These are phyloP conservation scores for Mortierella sp. DNA, from an alignment of 371 early-diverging fungal species.

Conservation along the genomic window DNA sequence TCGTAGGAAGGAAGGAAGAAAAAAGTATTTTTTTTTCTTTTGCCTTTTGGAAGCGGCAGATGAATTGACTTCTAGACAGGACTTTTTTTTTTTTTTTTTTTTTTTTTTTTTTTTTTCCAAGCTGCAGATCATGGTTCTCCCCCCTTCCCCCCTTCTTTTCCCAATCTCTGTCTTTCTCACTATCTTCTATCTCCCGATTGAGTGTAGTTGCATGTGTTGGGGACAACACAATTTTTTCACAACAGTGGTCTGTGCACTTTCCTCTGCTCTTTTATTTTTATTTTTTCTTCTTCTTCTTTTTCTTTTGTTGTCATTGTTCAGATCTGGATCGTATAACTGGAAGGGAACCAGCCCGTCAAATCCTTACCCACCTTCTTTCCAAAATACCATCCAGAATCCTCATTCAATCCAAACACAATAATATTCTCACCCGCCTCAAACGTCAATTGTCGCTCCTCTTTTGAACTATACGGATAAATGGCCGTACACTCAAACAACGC, in stretches of 20 bases:
- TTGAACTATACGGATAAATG: conserved; percentile 44
- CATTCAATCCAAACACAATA: conserved; percentile 50
- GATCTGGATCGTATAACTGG: conserved; percentile 46
- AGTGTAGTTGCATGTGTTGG: too few relatives aligned
- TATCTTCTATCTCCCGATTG: conserved; percentile 6
- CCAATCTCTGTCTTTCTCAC: not conserved
- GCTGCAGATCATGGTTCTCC: not conserved
- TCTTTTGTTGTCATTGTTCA: conserved; percentile 9
- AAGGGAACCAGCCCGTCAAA: conserved; percentile 45
- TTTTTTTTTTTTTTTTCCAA: not conserved
- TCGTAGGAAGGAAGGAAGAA: not conserved
- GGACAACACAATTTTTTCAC: conserved; percentile 7
- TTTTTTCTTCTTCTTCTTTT: not conserved
- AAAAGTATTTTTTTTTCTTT: not conserved
- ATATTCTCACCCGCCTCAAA: conserved; percentile 53
- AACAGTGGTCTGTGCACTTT: not conserved
- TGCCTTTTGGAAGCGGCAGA: not conserved
- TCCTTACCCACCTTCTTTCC: conserved; percentile 52
- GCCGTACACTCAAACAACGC: conserved; percentile 52
- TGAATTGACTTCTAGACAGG: not conserved
- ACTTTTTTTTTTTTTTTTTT: not conserved
- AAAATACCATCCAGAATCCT: conserved; percentile 50
- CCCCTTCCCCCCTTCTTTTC: not conserved
- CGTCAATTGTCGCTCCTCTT: conserved; percentile 32
- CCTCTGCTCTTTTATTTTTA: not conserved